Evolutionary conservation across 2,329 filamentous ascomycete genomes (phyloP), one percentile per base, ranked within the genome.

Genomic region (Fusarium circinatum): DNA sequence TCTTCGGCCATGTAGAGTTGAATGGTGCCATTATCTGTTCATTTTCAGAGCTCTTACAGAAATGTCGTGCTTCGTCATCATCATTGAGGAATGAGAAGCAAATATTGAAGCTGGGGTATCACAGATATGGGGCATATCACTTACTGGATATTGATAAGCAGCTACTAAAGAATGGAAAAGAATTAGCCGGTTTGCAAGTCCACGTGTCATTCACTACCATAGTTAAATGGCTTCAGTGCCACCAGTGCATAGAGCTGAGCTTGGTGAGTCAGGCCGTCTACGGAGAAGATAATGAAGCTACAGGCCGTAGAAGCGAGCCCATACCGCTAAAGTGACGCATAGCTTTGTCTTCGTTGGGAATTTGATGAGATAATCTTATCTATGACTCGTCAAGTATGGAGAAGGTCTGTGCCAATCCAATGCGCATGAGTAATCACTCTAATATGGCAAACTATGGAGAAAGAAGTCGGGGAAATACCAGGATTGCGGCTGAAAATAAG

Each of bases 321-420:
- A 51, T 48, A 59, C 42, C 56, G 56, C 42, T 10, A 20, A 17
- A n/a, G 24, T 59, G 56, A 51, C 56, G 30, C 56, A 51, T 24
- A 14, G 9, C 12, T 24, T 41, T 13, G n/a, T 34, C 24, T 15
- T 48, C 6, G 22, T 41, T 12, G 20, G 28, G 8, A 44, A 41
- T 8, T 34, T 26, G 8, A 57, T 41, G 49, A 60, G 39, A 15
- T 52, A 47, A 15, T 57, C 49, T 48, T 51, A 52, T 69, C 36
- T 18, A 57, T 68, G 18, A 55, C 48, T 57, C 44, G 63, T 22
- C 55, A 62, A 32, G 51, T 28, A 65, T 62, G 48, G 44, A 28
- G 48, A 66, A 20, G 47, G 38, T 28, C 34, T 17, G 34, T 54
- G 26, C 26, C 24, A 8, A 41, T 10, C 26, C 24, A 11, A 41